Evolutionary conservation across 208 protist species (phyloP).

Genomic region (Leishmania aethiopica): DNA sequence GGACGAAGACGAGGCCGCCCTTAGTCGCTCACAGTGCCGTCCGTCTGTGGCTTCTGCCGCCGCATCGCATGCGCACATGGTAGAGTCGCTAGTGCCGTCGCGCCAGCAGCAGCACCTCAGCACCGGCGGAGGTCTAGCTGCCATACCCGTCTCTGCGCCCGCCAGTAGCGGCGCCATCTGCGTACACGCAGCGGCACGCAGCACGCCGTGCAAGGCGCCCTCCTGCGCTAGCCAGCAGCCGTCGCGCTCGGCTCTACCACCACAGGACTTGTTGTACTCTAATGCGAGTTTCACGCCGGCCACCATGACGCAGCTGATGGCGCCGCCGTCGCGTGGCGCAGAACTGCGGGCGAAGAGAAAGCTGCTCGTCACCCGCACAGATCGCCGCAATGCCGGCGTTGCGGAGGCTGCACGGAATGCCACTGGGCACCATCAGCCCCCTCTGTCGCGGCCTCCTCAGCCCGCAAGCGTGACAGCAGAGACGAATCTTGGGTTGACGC

Average conservation of each 20-base stretch:
- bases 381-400: slow-evolving; percentile 23
- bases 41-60: not conserved
- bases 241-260: not conserved
- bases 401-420: not conserved
- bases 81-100: slow-evolving; percentile 21
- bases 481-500: not conserved
- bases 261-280: slow-evolving; percentile 9
- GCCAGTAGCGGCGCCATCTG: not conserved
- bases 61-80: slow-evolving; percentile 22
- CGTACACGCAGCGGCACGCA: not conserved
- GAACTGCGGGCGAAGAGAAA: slow-evolving; percentile 42
- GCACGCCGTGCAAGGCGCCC: not conserved
- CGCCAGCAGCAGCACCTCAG: slow-evolving; percentile 31
- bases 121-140: not conserved
- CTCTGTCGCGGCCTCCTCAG: not conserved
- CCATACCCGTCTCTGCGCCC: not conserved
- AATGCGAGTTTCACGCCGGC: slow-evolving; percentile 33
- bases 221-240: slow-evolving; percentile 3
- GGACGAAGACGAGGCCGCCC: slow-evolving; percentile 33
- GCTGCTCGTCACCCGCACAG: slow-evolving; percentile 45
- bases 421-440: not conserved
- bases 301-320: slow-evolving; percentile 52
- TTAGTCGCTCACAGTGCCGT: slow-evolving; percentile 18
- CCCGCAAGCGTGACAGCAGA: not conserved
- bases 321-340: slow-evolving; percentile 36